These are phyloP conservation scores for Ceratopteris richardii DNA, from an alignment of 75 land plant species.

Conservation along the genomic window DNA sequence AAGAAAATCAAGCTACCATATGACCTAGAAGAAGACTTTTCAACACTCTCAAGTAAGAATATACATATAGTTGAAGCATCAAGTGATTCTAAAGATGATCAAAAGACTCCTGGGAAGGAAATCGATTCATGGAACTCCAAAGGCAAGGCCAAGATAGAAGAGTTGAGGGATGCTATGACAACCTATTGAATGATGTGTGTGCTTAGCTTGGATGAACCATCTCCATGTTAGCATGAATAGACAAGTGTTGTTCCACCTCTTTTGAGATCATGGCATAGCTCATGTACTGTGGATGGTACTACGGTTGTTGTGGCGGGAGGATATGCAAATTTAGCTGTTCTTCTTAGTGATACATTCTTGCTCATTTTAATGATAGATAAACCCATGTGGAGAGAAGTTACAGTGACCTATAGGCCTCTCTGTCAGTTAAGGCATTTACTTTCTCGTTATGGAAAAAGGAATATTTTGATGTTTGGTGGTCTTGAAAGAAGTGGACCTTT, in stretches of 20 bases:
- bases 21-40: too few species aligned
- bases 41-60: too few species aligned
- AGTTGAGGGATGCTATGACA: too few species aligned
- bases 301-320: conserved; percentile 82
- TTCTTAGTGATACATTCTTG: conserved; percentile 74
- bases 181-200: conserved; percentile 74
- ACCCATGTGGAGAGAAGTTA: conserved; percentile 73
- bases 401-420: conserved; percentile 59
- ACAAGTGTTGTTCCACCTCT: conserved; percentile 61
- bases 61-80: too few species aligned
- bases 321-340: conserved; percentile 79
- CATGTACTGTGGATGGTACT: conserved; percentile 75
- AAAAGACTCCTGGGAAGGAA: too few species aligned
- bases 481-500: conserved; percentile 70
- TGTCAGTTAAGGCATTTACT: conserved; percentile 63
- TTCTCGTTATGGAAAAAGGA: conserved; percentile 50
- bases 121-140: too few species aligned
- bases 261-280: conserved; percentile 87
- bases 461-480: conserved; percentile 81
- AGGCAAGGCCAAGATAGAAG: too few species aligned
- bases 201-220: conserved; percentile 63
- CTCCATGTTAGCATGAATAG: conserved; percentile 79
- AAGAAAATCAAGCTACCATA: too few species aligned
- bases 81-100: too few species aligned
- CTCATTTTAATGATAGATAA: conserved; percentile 66